A percentile compares a stretch with the other conserved stretches of the same genome.
These are phyloP conservation scores for Starmerella roubikii DNA, from an alignment of 805 yeast species.

Conservation along the genomic window DNA sequence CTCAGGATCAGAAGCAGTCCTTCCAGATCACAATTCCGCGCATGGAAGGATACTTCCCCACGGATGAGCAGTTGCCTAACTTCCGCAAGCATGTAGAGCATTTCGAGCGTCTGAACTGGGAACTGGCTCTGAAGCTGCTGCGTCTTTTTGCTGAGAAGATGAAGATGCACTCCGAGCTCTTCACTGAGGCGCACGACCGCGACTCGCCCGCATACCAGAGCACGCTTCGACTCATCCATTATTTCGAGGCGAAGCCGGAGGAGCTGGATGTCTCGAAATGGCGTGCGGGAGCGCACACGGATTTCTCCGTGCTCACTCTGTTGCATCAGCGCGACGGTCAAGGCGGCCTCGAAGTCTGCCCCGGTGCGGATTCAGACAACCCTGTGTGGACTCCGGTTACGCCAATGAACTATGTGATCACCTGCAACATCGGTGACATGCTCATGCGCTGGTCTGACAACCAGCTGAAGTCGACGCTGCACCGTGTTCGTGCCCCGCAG, in stretches of 20 bases:
- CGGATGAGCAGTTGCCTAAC: slow-evolving; percentile 4
- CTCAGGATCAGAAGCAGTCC: slow-evolving; percentile 14
- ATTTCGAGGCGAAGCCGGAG: slow-evolving; percentile 4
- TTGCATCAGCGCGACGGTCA: slow-evolving; percentile 14
- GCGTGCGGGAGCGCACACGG: slow-evolving; percentile 18
- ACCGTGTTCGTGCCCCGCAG: slow-evolving; percentile 12
- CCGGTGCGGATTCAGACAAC: slow-evolving; percentile 7
- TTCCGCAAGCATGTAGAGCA: slow-evolving; percentile 1
- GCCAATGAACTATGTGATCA: slow-evolving; percentile 9
- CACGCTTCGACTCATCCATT: slow-evolving; percentile 15
- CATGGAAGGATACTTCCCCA: slow-evolving; percentile 13
- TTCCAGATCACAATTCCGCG: slow-evolving; percentile 13
- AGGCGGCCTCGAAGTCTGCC: slow-evolving; percentile 16
- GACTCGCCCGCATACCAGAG: slow-evolving; percentile 8
- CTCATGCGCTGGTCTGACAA: slow-evolving; percentile 16
- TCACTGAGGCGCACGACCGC: slow-evolving; percentile 7
- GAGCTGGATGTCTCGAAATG: slow-evolving; percentile 8
- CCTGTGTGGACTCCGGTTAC: slow-evolving; percentile 13
- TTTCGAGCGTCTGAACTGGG: slow-evolving; percentile 10
- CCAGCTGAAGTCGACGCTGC: slow-evolving; percentile 11
- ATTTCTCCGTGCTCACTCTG: slow-evolving; percentile 10
- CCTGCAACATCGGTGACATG: slow-evolving; percentile 18
- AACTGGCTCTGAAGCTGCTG: slow-evolving; percentile 7
- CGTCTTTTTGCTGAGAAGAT: slow-evolving; percentile 10
- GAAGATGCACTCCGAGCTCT: slow-evolving; percentile 5